These are phyloP conservation scores for Chaetomium olivaceum DNA, from an alignment of 2,329 filamentous ascomycete species.

Conservation along the genomic window DNA sequence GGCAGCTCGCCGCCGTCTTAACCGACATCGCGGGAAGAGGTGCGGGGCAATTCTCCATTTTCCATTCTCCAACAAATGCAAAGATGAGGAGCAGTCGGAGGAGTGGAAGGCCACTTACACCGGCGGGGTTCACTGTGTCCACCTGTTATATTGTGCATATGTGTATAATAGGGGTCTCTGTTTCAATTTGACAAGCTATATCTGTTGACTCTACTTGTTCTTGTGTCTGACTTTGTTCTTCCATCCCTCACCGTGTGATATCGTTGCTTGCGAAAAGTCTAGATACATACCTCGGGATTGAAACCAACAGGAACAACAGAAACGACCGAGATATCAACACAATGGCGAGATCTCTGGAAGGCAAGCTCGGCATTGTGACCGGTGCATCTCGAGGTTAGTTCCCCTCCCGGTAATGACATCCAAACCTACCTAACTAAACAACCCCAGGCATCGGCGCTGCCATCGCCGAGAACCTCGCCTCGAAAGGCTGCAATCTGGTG, in stretches of 20 bases:
- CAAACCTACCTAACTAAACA: not conserved
- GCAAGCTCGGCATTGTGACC: constrained; percentile 77
- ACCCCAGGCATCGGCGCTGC: constrained; percentile 66
- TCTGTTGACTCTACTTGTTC: not conserved
- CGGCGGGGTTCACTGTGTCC: constrained; percentile 8
- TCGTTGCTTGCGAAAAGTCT: not conserved
- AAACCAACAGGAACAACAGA: not conserved
- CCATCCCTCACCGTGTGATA: not conserved
- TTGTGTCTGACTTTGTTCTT: not conserved
- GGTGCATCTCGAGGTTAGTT: constrained; percentile 75
- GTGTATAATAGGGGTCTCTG: not conserved
- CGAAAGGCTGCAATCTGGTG: constrained; percentile 68
- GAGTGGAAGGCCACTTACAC: not conserved
- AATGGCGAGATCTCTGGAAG: constrained; percentile 57
- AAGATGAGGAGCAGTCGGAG: no score
- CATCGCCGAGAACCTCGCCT: constrained; percentile 67
- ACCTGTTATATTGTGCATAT: constrained; percentile 1
- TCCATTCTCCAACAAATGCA: constrained; percentile 25
- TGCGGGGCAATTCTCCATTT: constrained; percentile 28
- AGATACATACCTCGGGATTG: not conserved
- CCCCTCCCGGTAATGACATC: not conserved
- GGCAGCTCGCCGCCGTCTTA: constrained; percentile 24
- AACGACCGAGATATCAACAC: not conserved
- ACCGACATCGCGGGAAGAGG: constrained; percentile 22
- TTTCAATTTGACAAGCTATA: not conserved